Evolutionary conservation across 2,329 filamentous ascomycete species (phyloP), one percentile per base, ranked within the genome.

Genomic region (Ascocoryne sarcoides): DNA sequence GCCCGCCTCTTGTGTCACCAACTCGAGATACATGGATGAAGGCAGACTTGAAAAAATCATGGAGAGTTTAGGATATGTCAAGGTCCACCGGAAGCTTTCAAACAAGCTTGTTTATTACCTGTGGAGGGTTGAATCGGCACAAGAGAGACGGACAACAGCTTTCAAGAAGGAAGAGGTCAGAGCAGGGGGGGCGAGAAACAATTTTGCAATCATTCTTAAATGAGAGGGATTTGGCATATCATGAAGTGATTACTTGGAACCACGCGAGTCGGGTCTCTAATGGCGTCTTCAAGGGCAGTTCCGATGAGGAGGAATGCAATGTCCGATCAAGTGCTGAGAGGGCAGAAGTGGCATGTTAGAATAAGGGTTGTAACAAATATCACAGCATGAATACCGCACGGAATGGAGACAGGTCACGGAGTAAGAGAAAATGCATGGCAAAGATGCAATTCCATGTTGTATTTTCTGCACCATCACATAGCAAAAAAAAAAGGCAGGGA

Each of bases 21-120:
- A 98, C 59, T 95, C 89, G 12, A 76, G 92, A 37, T 98, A 98
- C 59, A 75, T 95, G 57, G 81, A 86, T 40, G 79, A 89, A 47
- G 60, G 68, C 14, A 73, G 76, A 37, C 63, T 98, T 16, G 62
- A 73, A 5, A 69, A 71, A 3, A 85, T 98, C 44, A 87, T 96
- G 85, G 60, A 61, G 3, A 75, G 73, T 35, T 62, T 98, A 28
- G 89, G 90, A 1, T 96, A 89, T 59, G 62, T 61, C 10, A 63
- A 79, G 53, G 60, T 72, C 8, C 67, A 76, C 52, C 73, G 69
- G 49, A 95, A 94, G 63, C 68, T 78, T 49, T 92, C 85, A 1
- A 72, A 81, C 32, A 94, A 95, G 62, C 68, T 98, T 37, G 78
- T 86, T 16, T 96, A 95, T 61, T 89, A 88, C 48, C 69, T 96